Base-by-base conservation (phyloP, 169 alveolate genomes). In the Amoebophrya sp. region DNA sequence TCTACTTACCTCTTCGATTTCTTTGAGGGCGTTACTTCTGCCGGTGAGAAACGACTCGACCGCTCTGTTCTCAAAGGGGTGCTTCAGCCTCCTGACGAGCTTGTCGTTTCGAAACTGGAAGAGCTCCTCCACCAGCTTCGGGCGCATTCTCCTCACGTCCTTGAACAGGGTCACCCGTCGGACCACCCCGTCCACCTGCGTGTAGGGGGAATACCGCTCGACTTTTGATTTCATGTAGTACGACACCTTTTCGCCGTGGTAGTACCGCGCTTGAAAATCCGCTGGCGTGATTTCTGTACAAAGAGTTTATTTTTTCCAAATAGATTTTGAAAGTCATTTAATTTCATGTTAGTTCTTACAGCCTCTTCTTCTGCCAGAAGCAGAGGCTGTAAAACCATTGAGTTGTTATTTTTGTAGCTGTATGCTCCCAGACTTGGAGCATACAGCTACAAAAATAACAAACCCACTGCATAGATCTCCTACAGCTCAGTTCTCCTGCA, bases 121-220 rank as follows among this genome's bases (percentile, higher is more conserved):
- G 0, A 25, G 0, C 91, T 89, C 91, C 40, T 53, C 55, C 0
- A 89, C 38, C 77, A 89, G 53, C 40, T 32, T 66, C 23, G 91
- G 91, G 12, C 53, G 77, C 53, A 53, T 53, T 54, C 53, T 3
- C 35, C 77, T 0, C 25, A 89, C 29, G 77, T 89, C 91, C 77
- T 89, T 89, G n/a, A 89, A 89, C 0, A 35, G 77, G 32, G 77
- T 89, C 77, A 89, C 77, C 40, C 91, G 29, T 35, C 83, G 83
- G 35, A 66, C 83, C 10, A 66, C 32, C 2, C 83, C 83, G 83
- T 66, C 83, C 35, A 66, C 83, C 83, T 66, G 83, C 35, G 83
- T 66, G 35, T 66, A 66, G 1, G 83, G 83, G 39, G 83, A 66
- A 25, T 66, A 66, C 10, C 83, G 83, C 32, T 66, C 83, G 32